These are phyloP conservation scores for Candida suzukii DNA, from an alignment of 805 yeast species.

Conservation along the genomic window DNA sequence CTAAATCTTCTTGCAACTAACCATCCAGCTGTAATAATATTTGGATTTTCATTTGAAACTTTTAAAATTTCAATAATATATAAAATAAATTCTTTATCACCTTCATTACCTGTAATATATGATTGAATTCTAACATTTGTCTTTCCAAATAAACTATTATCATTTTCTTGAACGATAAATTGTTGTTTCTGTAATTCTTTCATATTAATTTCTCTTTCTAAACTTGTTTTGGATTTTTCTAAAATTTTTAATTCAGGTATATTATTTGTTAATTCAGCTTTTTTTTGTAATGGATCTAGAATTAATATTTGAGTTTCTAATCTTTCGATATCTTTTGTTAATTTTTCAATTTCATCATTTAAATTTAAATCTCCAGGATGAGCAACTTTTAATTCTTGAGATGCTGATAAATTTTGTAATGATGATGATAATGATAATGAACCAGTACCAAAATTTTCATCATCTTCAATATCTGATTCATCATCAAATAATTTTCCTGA, in stretches of 20 bases:
- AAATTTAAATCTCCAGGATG: slow-evolving; percentile 66
- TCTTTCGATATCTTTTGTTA: slow-evolving; percentile 50
- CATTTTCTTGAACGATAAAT: slow-evolving; percentile 74
- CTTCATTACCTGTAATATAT: slow-evolving; percentile 48
- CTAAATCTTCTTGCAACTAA: slow-evolving; percentile 83
- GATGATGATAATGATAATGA: slow-evolving; percentile 10
- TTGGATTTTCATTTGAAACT: slow-evolving; percentile 14
- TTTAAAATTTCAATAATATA: slow-evolving; percentile 76
- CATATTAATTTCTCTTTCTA: slow-evolving; percentile 63
- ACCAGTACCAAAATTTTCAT: slow-evolving; percentile 6
- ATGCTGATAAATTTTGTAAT: slow-evolving; percentile 10
- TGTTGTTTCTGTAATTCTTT: slow-evolving; percentile 76
- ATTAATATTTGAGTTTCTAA: slow-evolving; percentile 57
- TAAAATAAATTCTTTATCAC: slow-evolving; percentile 54
- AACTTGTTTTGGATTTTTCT: slow-evolving; percentile 56
- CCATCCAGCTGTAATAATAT: slow-evolving; percentile 66
- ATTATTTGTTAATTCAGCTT: slow-evolving; percentile 83
- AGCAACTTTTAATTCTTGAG: slow-evolving; percentile 35
- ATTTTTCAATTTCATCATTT: slow-evolving; percentile 56
- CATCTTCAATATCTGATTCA: slow-evolving; percentile 14
- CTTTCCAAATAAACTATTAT: slow-evolving; percentile 66
- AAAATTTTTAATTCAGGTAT: slow-evolving; percentile 60
- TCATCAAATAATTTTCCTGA: background rate
- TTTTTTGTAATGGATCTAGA: slow-evolving; percentile 58
- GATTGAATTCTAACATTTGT: slow-evolving; percentile 48